Evolutionary conservation across 176 grass and related monocot genomes (phyloP).

Genomic region (Themeda triandra): DNA sequence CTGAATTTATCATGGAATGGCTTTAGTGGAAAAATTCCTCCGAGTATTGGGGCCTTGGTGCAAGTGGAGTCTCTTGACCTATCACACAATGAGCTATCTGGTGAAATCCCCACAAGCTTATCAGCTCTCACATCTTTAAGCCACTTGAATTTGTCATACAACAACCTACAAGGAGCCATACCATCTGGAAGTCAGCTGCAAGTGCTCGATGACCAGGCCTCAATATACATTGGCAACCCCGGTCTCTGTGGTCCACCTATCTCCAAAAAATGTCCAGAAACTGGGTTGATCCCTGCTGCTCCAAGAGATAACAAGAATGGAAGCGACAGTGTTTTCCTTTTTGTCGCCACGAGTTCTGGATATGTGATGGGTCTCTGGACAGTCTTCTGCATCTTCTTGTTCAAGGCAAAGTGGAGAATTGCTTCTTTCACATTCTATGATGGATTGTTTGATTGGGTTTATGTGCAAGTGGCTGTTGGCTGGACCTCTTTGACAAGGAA

Average conservation of each 20-base stretch:
- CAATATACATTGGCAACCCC: neutral
- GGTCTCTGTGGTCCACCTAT: constrained; percentile 31
- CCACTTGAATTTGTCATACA: constrained; percentile 10
- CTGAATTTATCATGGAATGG: constrained; percentile 18
- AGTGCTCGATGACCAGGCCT: neutral
- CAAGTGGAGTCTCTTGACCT: constrained; percentile 4
- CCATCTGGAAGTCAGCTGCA: constrained; percentile 12
- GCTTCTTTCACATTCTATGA: neutral
- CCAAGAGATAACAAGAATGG: neutral
- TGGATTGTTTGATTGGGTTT: neutral
- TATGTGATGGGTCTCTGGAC: neutral
- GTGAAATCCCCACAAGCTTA: constrained; percentile 10
- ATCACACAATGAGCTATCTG: neutral
- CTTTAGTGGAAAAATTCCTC: neutral
- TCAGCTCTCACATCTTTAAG: neutral
- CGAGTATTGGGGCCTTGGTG: neutral
- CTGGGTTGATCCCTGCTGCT: neutral
- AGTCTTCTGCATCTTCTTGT: neutral
- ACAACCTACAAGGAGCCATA: neutral
- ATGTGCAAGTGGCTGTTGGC: neutral
- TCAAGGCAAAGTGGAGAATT: neutral
- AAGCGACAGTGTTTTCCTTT: neutral
- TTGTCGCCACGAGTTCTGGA: neutral
- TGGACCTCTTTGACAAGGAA: neutral
- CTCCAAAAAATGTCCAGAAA: neutral